These are phyloP conservation scores for Rachicladosporium sp. DNA, from an alignment of 2,329 filamentous ascomycete species.

Conservation along the genomic window DNA sequence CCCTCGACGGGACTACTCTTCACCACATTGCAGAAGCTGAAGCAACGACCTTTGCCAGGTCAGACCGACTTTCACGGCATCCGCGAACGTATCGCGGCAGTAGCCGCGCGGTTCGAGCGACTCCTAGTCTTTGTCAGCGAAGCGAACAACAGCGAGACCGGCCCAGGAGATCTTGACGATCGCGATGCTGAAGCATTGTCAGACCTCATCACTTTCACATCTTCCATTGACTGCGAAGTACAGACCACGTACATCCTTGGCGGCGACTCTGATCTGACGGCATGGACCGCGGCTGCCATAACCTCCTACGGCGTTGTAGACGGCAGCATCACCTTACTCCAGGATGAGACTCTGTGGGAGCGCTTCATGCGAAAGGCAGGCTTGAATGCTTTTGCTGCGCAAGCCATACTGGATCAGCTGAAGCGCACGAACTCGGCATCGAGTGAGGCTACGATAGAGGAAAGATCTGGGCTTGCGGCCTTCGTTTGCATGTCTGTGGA, in stretches of 20 bases:
- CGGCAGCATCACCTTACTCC: slow-evolving; percentile 13
- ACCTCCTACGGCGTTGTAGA: slow-evolving; percentile 21
- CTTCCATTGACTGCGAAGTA: slow-evolving; percentile 27
- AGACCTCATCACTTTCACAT: slow-evolving; percentile 32
- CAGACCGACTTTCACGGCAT: slow-evolving; percentile 36
- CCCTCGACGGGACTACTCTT: slow-evolving; percentile 56
- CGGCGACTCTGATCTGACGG: slow-evolving; percentile 28
- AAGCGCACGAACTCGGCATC: slow-evolving; percentile 18
- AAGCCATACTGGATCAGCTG: slow-evolving; percentile 39
- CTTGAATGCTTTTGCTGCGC: slow-evolving; percentile 60
- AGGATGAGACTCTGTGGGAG: slow-evolving; percentile 55
- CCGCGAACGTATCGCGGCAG: slow-evolving; percentile 40
- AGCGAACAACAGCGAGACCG: slow-evolving; percentile 6
- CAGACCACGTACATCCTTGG: slow-evolving; percentile 27
- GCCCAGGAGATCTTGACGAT: slow-evolving; percentile 13
- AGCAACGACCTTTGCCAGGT: slow-evolving; percentile 59
- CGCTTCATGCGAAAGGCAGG: slow-evolving; percentile 52
- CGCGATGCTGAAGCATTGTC: slow-evolving; percentile 22
- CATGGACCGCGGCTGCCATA: slow-evolving; percentile 34
- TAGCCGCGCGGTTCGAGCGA: slow-evolving; percentile 51
- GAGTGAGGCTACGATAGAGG: slow-evolving; percentile 8
- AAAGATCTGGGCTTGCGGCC: slow-evolving; percentile 33
- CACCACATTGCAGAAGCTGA: slow-evolving; percentile 58
- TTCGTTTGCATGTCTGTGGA: slow-evolving; percentile 46
- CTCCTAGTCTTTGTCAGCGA: slow-evolving; percentile 55